Conservation (phyloP, 179 eudicot species). For the Vitellaria paradoxa region DNA sequence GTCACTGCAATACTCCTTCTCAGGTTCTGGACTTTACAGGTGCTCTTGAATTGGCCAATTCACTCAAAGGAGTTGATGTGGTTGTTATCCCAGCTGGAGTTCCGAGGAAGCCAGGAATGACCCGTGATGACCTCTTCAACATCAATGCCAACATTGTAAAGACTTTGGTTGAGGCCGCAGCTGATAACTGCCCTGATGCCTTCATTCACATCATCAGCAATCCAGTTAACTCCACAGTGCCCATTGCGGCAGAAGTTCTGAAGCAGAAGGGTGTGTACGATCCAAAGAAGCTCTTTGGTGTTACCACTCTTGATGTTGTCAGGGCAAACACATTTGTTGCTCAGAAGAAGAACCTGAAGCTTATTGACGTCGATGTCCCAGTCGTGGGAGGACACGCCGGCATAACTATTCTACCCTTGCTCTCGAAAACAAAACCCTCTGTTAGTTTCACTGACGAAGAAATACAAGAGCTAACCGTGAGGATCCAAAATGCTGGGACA, state of each 20-base stretch:
- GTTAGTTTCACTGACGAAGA: constrained; percentile 43
- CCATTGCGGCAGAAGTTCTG: constrained; percentile 50
- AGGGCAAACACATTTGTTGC: constrained; percentile 52
- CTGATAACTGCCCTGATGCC: constrained; percentile 54
- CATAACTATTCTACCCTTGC: constrained; percentile 46
- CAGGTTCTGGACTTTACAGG: constrained; percentile 43
- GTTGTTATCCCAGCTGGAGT: constrained; percentile 59
- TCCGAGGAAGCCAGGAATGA: constrained; percentile 55
- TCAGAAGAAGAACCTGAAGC: constrained; percentile 43
- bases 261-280: constrained; percentile 48
- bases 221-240: constrained; percentile 55
- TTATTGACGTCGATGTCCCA: constrained; percentile 54
- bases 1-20: constrained; percentile 55
- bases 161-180: constrained; percentile 46
- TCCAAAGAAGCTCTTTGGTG: constrained; percentile 53
- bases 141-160: constrained; percentile 50
- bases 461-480: constrained; percentile 39
- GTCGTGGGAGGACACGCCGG: constrained; percentile 57
- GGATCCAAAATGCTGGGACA: constrained; percentile 57
- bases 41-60: constrained; percentile 31
- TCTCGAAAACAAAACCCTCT: constrained; percentile 48
- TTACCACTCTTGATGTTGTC: constrained; percentile 51
- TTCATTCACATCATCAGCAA: constrained; percentile 54
- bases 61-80: constrained; percentile 39
- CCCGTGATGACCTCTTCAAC: constrained; percentile 53